Percentiles rank a stretch among this genome's conserved stretches.
Evolutionary conservation across 73 alveolate species (phyloP).

Genomic region (Paramecium sonneborni): DNA sequence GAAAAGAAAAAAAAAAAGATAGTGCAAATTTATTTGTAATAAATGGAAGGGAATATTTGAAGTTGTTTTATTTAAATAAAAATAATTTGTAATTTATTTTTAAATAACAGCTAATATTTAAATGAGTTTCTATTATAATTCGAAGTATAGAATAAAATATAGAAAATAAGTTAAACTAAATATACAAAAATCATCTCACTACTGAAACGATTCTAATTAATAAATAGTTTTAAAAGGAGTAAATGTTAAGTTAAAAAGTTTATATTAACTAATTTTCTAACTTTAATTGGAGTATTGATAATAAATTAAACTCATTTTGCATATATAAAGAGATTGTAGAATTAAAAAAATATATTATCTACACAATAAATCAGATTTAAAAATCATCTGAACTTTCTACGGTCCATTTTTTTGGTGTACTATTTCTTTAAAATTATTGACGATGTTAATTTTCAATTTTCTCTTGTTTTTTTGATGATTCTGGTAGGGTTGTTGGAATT

Average conservation of each 20-base stretch:
- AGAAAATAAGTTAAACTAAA: background rate
- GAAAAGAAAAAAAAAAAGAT: too few relatives aligned
- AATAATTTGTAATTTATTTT: background rate
- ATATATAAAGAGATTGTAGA: too few relatives aligned
- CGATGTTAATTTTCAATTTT: background rate
- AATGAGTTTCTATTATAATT: background rate
- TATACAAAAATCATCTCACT: background rate
- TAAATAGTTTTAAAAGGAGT: background rate
- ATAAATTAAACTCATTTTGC: too few relatives aligned
- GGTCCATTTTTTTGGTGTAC: conserved; percentile 6
- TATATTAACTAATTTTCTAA: too few relatives aligned
- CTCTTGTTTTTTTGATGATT: background rate
- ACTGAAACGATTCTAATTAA: background rate
- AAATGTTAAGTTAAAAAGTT: background rate
- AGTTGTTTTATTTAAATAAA: too few relatives aligned
- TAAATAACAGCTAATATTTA: background rate
- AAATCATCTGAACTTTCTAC: background rate
- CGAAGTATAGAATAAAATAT: background rate
- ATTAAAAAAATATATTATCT: background rate
- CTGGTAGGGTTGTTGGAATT: background rate
- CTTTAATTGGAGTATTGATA: too few relatives aligned
- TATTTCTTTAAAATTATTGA: background rate
- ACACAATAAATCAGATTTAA: background rate
- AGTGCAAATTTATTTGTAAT: too few relatives aligned
- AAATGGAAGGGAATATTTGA: too few relatives aligned